Percentiles rank a stretch among this genome's conserved stretches.
Conservation (phyloP, 139 green algal species). For the Desmodesmus armatus region DNA sequence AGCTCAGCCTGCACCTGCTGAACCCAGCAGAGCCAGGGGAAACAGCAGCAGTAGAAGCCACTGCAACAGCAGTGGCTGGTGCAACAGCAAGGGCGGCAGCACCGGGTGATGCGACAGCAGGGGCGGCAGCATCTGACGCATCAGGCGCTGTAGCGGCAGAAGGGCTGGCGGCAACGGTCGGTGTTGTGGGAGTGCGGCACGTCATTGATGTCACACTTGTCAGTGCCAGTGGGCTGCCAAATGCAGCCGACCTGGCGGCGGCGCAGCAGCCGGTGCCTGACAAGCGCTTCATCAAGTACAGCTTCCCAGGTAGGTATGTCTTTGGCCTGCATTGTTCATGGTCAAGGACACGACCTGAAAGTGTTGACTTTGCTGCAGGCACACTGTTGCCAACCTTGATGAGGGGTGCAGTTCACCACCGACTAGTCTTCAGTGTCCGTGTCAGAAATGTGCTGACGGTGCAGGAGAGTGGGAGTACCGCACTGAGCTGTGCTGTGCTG, state of each 20-base stretch:
- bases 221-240: conserved; percentile 3
- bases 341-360: no score
- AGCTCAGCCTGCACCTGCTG: no score
- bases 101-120: background rate
- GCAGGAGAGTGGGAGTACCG: no score
- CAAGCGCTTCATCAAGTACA: conserved; percentile 35
- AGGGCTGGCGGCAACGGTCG: background rate
- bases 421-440: no score
- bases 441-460: no score
- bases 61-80: background rate
- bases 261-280: conserved; percentile 10
- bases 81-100: background rate
- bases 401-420: no score
- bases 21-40: no score
- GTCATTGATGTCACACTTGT: conserved; percentile 29
- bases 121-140: background rate
- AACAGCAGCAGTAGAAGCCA: conserved; percentile 7
- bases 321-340: background rate
- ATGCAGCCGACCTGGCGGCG: background rate
- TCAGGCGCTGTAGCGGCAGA: background rate
- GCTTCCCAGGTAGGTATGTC: conserved; percentile 27
- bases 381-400: no score
- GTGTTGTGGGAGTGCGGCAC: conserved; percentile 23
- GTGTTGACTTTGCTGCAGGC: no score
- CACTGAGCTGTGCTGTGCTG: no score